Conservation (phyloP, 306 rosid genomes). For the Trichosanthes cucumerina region DNA sequence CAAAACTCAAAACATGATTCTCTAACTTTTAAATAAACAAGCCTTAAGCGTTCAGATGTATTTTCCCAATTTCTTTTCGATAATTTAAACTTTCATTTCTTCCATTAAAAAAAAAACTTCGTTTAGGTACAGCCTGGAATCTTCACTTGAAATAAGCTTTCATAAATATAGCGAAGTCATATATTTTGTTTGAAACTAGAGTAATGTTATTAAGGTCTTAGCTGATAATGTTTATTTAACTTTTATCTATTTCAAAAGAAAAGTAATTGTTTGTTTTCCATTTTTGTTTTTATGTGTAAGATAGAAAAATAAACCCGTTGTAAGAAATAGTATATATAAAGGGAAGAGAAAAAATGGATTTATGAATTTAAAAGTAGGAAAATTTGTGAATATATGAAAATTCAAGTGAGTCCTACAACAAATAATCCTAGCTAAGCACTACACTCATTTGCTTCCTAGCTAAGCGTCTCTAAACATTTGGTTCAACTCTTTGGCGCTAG, state of each 20-base stretch:
- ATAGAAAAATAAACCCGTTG: background rate
- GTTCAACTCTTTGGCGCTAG: background rate
- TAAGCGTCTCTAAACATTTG: background rate
- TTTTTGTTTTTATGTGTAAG: background rate
- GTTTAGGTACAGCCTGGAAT: background rate
- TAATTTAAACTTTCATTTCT: background rate
- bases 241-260: background rate
- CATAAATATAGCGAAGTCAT: background rate
- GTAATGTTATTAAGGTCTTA: background rate
- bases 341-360: no score
- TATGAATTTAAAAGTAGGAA: background rate
- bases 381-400: background rate
- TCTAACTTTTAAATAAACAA: background rate
- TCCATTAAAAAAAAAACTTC: background rate
- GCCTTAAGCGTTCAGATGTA: background rate
- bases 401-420: background rate
- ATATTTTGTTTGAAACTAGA: background rate
- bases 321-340: no score
- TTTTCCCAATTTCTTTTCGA: no score
- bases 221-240: background rate
- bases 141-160: background rate
- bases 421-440: background rate
- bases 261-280: background rate
- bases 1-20: background rate
- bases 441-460: no score